These are phyloP conservation scores for Pseudotulostoma volvatum DNA, from an alignment of 495 filamentous ascomycete genomes.

Conservation along the genomic window DNA sequence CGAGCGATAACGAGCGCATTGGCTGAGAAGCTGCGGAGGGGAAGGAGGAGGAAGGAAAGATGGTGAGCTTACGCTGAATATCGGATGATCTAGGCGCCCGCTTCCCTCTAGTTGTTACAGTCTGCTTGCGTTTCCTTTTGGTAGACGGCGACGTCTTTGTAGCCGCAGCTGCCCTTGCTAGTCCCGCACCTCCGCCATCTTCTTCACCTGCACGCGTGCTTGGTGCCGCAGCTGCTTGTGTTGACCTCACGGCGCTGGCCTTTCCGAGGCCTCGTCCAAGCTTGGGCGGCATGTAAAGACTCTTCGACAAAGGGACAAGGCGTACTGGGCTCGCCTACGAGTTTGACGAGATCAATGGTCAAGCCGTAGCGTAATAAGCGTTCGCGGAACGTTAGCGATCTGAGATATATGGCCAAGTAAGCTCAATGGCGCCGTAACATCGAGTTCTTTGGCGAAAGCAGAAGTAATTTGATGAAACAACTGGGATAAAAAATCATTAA, in stretches of 20 bases:
- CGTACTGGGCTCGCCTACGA: too few species aligned
- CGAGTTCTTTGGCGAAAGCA: too few species aligned
- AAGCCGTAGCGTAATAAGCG: too few species aligned
- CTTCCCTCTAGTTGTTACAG: constrained; percentile 2
- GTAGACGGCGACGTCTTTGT: constrained; percentile 4
- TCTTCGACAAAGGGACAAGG: too few species aligned
- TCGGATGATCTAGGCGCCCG: constrained; percentile 8
- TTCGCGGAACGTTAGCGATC: too few species aligned
- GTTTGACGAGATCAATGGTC: too few species aligned
- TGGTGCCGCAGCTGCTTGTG: neutral
- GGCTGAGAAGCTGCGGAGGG: neutral
- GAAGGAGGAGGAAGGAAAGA: neutral
- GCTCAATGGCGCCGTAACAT: too few species aligned
- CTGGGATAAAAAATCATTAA: too few species aligned
- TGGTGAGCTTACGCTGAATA: constrained; percentile 23
- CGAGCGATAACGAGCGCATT: neutral
- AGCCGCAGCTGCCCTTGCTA: constrained; percentile 10
- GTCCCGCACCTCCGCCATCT: constrained; percentile 4
- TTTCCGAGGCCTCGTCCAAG: constrained; percentile 6
- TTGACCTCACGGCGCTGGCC: neutral
- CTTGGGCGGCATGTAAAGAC: constrained; percentile 18
- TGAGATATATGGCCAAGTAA: too few species aligned
- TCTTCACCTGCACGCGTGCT: neutral
- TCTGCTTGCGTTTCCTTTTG: constrained; percentile 1
- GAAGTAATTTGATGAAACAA: too few species aligned